Base-by-base conservation (phyloP, 371 early-diverging fungal genomes). In the Saksenaea vasiformis region DNA sequence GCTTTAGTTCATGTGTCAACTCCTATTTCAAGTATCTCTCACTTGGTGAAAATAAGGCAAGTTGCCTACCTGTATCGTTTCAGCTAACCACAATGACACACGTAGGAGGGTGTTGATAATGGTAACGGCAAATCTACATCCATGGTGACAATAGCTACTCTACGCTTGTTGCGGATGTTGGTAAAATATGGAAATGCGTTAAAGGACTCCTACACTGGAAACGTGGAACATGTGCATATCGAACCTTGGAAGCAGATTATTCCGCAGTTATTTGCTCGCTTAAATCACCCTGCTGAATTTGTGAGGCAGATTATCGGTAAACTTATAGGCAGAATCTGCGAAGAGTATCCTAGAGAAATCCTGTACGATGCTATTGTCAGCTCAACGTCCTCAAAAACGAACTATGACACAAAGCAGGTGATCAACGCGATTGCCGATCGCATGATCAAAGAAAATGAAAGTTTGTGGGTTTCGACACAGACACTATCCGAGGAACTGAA, bases 181-280 rank as follows among this genome's bases (percentile, higher is more conserved):
- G 82, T 87, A 19, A 88, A 85, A 43, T 89, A 87, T 67, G 91
- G 91, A 8, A 71, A 76, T 0, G 72, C 77, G 27, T 65, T 91
- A 9, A 73, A 77, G 35, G 54, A 66, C 0, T 58, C 67, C 1
- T 88, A 87, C 58, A 26, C 55, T 0, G 69, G 76, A 9, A 74
- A 84, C 34, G 74, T 90, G 58, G 71, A 65, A 5, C 65, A 41
- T 7, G 79, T 81, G 10, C 80, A 81, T 26, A 71, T 84, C 17
- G 73, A 73, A n/a, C 75, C 83, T 8, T 93, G 94, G 95, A 78
- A 85, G 54, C 71, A 66, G 10, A 82, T 95, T n/a, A 83, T 90
- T 26, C 93, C 93, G 5, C 95, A 95, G 69, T 70, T 95, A 5
- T 91, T 91, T 70, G 85, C 92, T 0, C 81, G 90, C 34, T 66